Base-by-base conservation (phyloP, 2,329 filamentous ascomycete species). In the Polytolypa hystricis region DNA sequence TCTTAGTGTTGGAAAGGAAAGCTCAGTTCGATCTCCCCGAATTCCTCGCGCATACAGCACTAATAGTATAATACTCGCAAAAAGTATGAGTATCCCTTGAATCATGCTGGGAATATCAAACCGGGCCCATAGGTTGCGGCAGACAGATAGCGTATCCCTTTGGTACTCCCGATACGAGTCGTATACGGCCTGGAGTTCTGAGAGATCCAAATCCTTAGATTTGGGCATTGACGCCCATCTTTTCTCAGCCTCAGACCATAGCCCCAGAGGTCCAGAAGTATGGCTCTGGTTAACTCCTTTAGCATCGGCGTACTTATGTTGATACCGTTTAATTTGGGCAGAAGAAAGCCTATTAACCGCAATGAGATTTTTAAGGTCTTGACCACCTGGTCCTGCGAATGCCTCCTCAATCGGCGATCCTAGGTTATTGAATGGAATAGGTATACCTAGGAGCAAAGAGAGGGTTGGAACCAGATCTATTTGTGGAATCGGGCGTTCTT, bases 381-480 rank as follows among this genome's bases (percentile, higher is more conserved):
- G 38, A 19, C 42, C 81, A 15, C 72, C 69, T 2, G 65, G 60
- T 1, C 84, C 83, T 12, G 80, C 71, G 59, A 98, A 98, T 2
- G 86, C 87, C 60, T 98, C 91, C 47, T 93, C 84, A 43, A 98
- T 95, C 0, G 91, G 91, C 5, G 74, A 78, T 34, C 91, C 91
- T 5, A 98, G 73, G 54, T 91, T 98, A 58, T 96, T 98, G 66
- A 85, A 98, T 0, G 91, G 91, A 42, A 98, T 87, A 0, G 91
- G 89, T 42, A 95, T 73, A 6, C 91, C 91, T 1, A 98, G 68
- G 1, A 98, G 71, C 23, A 98, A 68, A 0, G 89, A 79, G 19
- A 98, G 62, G 0, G 91, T 98, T 4, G 91, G 89, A 2, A 98
- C 91, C 9, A 98, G 71, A 56, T 98, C 91, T 46, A 98, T 98